Evolutionary conservation across 2,329 filamentous ascomycete genomes (phyloP), one percentile per base, ranked within the genome.

Genomic region (Escovopsis sp.): DNA sequence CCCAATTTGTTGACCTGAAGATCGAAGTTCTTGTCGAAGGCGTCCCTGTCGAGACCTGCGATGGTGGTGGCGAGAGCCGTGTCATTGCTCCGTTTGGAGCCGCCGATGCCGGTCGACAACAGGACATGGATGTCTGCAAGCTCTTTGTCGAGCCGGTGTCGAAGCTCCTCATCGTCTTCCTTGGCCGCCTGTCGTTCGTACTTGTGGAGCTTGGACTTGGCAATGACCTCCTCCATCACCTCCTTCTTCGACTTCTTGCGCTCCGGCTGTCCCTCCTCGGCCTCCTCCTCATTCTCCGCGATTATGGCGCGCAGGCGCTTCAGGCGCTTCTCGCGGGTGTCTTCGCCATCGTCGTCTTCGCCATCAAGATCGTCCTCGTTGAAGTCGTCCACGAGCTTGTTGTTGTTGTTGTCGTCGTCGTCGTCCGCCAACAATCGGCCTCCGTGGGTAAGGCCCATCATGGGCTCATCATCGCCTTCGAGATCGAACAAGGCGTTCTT

Each of bases 211-310:
- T 98, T 98, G 1, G 89, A 96, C 63, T 98, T 98, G 47, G 88
- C 85, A 51, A 98, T 95, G 47, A 98, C 73, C 61, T 98, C 93
- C 55, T 94, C 83, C 85, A 96, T 95, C 40, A 98, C 85, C 61
- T 98, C 91, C 42, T 91, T 84, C 64, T 95, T 96, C 3, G 81
- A 81, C 67, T 95, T 98, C 62, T 94, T 95, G 45, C 82, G 75
- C 53, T 89, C 82, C 0, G 86, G 87, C 48, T 80, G 66, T 18
- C 69, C 69, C 33, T 70, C 69, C 5, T 65, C 66, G 0, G 68
- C 68, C 6, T 67, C 68, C 4, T 64, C 66, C 40, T 69, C 66
- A 1, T 65, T 70, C 28, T 67, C 62, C 19, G 63, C 55, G 26
- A 58, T 58, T 26, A 67, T 51, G 30, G 56, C 54, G 41, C 77